phyloP scores from a whole-genome alignment of 805 yeast genomes.

The Tetrapisispora phaffii region DNA sequence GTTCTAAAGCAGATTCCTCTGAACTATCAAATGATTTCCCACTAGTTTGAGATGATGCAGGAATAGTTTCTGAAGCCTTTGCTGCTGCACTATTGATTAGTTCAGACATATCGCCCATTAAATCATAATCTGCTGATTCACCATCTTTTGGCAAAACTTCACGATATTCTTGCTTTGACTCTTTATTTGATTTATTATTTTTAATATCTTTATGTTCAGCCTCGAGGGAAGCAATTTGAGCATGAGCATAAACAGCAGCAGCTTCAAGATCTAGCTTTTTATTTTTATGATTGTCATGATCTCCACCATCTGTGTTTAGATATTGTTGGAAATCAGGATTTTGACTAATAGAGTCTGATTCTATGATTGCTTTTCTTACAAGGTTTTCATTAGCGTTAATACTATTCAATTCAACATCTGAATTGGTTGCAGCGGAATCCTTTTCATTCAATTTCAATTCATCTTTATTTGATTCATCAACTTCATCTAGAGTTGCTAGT shows the following conservation, averaged over 20 bases:
- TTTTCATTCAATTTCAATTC: conserved; percentile 1
- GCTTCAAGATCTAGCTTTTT: conserved; percentile 5
- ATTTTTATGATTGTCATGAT: conserved; percentile 6
- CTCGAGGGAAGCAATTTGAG: conserved; percentile 2
- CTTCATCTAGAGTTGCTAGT: conserved; percentile 39
- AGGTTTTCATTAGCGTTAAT: conserved; percentile 50
- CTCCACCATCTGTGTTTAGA: conserved; percentile 21
- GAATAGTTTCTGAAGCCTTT: conserved; percentile 32
- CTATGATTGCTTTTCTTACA: conserved; percentile 61
- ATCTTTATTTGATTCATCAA: conserved; percentile 7
- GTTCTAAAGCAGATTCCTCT: conserved; percentile 67
- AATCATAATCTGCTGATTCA: conserved; percentile 8
- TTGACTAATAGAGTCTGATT: conserved; percentile 53
- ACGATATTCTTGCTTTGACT: conserved; percentile 10
- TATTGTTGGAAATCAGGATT: conserved; percentile 32
- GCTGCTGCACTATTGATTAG: conserved; percentile 36
- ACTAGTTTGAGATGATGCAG: conserved; percentile 24
- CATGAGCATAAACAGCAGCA: not conserved
- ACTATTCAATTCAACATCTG: conserved; percentile 21
- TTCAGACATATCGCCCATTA: conserved; percentile 31
- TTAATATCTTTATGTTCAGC: conserved; percentile 6
- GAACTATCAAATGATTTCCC: conserved; percentile 27
- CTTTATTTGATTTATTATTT: conserved; percentile 13
- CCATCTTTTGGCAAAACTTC: conserved; percentile 24
- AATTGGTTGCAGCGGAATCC: not conserved